Evolutionary conservation across 768 basidiomycete species (phyloP).

Genomic region (Suillus paluster): DNA sequence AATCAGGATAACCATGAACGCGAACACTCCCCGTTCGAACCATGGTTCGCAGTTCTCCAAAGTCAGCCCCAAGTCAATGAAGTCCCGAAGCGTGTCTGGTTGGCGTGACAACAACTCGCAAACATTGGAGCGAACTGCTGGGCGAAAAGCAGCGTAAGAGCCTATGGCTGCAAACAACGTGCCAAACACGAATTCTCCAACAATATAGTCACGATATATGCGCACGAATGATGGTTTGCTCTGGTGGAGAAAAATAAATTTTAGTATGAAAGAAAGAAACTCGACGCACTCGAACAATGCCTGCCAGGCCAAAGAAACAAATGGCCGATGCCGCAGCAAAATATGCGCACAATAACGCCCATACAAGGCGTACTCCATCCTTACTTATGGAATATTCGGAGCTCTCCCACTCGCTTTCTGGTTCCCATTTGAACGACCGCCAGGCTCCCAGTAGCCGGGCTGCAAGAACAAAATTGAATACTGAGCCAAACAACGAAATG

Average conservation of each 20-base stretch:
- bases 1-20: constrained; percentile 59
- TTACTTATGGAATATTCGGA: constrained; percentile 43
- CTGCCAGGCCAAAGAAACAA: constrained; percentile 65
- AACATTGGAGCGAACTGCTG: constrained; percentile 57
- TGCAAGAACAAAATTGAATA: constrained; percentile 46
- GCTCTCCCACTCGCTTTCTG: constrained; percentile 55
- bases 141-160: constrained; percentile 62
- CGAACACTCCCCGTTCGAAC: constrained; percentile 70
- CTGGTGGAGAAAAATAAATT: constrained; percentile 37
- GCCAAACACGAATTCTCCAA: constrained; percentile 78
- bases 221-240: constrained; percentile 67
- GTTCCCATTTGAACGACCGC: constrained; percentile 50
- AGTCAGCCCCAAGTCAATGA: constrained; percentile 73
- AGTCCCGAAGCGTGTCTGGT: constrained; percentile 71
- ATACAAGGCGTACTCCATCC: constrained; percentile 53
- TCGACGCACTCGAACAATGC: constrained; percentile 65
- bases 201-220: constrained; percentile 82
- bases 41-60: constrained; percentile 83
- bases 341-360: constrained; percentile 67
- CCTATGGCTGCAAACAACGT: constrained; percentile 58
- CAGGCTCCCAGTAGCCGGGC: constrained; percentile 46
- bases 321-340: constrained; percentile 68
- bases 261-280: neutral
- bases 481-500: constrained; percentile 43
- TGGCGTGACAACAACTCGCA: constrained; percentile 80